Percentiles rank a stretch among this genome's conserved stretches.
Conservation (phyloP, 305 asterid species). For the Petunia hybrid region DNA sequence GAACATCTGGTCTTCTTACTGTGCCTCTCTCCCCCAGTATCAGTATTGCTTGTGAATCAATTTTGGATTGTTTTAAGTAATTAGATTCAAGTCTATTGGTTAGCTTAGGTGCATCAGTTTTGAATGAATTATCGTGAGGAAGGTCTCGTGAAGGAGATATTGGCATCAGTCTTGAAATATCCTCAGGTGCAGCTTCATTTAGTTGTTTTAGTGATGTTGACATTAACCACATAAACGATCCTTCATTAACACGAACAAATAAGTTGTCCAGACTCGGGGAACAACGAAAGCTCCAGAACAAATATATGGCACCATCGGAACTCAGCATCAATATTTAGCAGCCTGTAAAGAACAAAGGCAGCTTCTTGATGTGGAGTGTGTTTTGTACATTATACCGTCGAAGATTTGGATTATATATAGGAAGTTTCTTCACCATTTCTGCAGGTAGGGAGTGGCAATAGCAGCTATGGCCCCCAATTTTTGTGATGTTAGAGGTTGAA, state of each 20-base stretch:
- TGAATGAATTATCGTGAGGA: constrained; percentile 46
- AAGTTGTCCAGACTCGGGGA: constrained; percentile 9
- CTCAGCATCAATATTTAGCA: neutral
- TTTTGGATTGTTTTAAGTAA: constrained; percentile 34
- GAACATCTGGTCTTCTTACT: constrained; percentile 32
- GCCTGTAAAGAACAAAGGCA: constrained; percentile 22
- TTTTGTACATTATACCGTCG: constrained; percentile 15
- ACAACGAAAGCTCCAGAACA: constrained; percentile 3
- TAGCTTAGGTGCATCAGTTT: constrained; percentile 50
- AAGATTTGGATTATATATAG: constrained; percentile 24
- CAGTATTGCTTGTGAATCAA: constrained; percentile 50
- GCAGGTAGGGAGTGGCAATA: constrained; percentile 1
- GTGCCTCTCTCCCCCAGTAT: constrained; percentile 42
- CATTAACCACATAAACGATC: constrained; percentile 32
- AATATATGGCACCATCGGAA: constrained; percentile 19
- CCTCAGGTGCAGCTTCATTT: constrained; percentile 34
- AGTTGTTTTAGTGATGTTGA: constrained; percentile 34
- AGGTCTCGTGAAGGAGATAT: constrained; percentile 42
- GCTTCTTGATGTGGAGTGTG: constrained; percentile 27
- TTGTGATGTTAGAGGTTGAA: too few species aligned
- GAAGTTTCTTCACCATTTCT: constrained; percentile 27
- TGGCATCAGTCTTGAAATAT: constrained; percentile 40
- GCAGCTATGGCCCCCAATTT: neutral
- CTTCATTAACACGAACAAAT: constrained; percentile 23
- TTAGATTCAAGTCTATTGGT: constrained; percentile 49